phyloP scores from a whole-genome alignment of 345 rosid species.

The Gossypioides kirkii region DNA sequence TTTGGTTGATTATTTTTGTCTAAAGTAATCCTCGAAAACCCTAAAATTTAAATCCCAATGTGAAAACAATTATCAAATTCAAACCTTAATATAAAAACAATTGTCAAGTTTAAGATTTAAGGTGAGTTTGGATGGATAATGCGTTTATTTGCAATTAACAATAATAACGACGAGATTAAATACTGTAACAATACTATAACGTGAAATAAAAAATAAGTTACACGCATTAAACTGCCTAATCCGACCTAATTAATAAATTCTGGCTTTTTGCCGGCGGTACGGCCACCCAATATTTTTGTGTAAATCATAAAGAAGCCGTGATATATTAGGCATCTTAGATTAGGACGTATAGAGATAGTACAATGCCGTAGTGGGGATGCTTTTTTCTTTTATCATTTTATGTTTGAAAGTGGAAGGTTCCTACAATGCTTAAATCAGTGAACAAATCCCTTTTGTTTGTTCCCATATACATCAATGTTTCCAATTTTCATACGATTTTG shows the following conservation, averaged over 20 bases:
- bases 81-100: no score
- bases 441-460: neutral
- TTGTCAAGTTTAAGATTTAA: no score
- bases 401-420: neutral
- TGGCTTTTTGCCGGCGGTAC: no score
- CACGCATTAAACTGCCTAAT: no score
- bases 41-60: no score
- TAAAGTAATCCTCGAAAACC: accelerated
- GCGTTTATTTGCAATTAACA: accelerated
- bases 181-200: accelerated
- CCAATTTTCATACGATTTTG: no score
- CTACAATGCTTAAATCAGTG: neutral
- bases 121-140: accelerated
- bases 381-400: neutral
- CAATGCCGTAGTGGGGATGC: neutral
- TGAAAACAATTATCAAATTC: no score
- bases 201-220: accelerated
- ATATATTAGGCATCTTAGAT: neutral
- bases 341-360: neutral
- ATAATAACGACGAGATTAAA: accelerated
- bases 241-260: no score
- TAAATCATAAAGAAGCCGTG: neutral
- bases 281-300: neutral
- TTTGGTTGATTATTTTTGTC: no score
- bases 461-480: neutral